Base-by-base conservation (phyloP, 1,139 yeast species). In the Blastobotrys aristatus region DNA sequence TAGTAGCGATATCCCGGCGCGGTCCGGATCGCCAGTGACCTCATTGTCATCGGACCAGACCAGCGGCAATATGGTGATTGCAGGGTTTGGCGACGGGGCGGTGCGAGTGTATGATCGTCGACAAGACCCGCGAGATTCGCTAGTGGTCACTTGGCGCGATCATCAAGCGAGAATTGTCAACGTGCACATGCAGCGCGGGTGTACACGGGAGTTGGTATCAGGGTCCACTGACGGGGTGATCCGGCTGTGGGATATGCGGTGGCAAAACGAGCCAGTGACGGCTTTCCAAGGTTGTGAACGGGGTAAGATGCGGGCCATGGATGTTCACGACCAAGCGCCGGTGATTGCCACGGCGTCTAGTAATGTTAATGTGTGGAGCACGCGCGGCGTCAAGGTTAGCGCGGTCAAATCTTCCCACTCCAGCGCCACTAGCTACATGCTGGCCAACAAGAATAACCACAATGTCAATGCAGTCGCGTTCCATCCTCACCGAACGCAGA, bases 101-200 rank as follows among this genome's bases (percentile, higher is more conserved):
- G 70, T 92, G 43, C 73, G 97, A 52, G 95, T 89, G 1, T 92
- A 90, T 64, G 99, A 92, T 65, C 76, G 96, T 49, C 75, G 99
- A 57, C 65, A 88, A 52, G 94, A 86, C 56, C 77, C 94, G 0
- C 73, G 95, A 48, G 95, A 87, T 55, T 83, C 95, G 0, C 82
- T 90, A 86, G 89, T 89, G 11, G 79, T 80, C 58, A 73, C 82
- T 3, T 92, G 97, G 96, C 75, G 77, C 57, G 65, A 68, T 30
- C 41, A 43, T 30, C 64, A 71, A 36, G 76, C 86, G 2, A 78
- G 90, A 57, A 80, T 94, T 43, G 73, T 84, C 47, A 88, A 86
- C 56, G 81, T 90, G 2, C 95, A 88, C 57, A 85, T 92, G 95
- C 99, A 92, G 70, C 75, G 98, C 60, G 98, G 98, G 31, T 98